Base-by-base conservation (phyloP, 2,329 filamentous ascomycete species). In the Ceratocystis smalleyi region DNA sequence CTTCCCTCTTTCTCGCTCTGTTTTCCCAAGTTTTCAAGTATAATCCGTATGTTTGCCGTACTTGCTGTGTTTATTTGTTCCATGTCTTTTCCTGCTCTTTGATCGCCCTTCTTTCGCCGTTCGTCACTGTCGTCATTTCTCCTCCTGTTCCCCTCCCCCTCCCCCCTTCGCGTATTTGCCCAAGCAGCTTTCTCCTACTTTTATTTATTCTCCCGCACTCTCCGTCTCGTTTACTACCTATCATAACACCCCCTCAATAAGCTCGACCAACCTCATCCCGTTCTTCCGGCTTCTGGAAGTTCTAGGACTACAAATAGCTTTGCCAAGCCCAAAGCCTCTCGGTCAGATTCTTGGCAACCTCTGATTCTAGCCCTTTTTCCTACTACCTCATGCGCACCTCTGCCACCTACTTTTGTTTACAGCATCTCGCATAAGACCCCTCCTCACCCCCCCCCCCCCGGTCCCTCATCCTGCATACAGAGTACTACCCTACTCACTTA, bases 291-390 rank as follows among this genome's bases (percentile, higher is more conserved):
- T 65, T 65, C 64, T 54, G 19, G 64, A 66, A 66, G 61, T 57
- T 45, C 51, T 22, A 61, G 64, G 61, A 30, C 61, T 43, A 61
- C 59, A 45, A 66, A 63, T 60, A 61, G 40, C 62, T 47, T 12
- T 55, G 61, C 64, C 64, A 66, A 66, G 61, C 51, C 51, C 64
- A 61, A 66, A 61, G 43, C 43, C 51, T 49, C 19, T 49, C 3
- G 15, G 35, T 32, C 12, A 32, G 32, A 27, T 49, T 32, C 64
- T 65, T 59, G 59, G 45, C 57, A 45, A 40, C 15, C 35, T 54
- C 8, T 43, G 15, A 30, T 30, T n/a, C 22, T 43, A 4, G n/a
- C n/a, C 57, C 35, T n/a, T 8, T 22, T n/a, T 27, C 19, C 27
- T 61, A 45, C 63, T 60, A 47, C 24, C 47, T 35, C 43, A 59